A percentile compares a stretch with the other conserved stretches of the same genome.
Evolutionary conservation across 108 stramenopile species (phyloP).

Genomic region (Nannochloropsis granulata): DNA sequence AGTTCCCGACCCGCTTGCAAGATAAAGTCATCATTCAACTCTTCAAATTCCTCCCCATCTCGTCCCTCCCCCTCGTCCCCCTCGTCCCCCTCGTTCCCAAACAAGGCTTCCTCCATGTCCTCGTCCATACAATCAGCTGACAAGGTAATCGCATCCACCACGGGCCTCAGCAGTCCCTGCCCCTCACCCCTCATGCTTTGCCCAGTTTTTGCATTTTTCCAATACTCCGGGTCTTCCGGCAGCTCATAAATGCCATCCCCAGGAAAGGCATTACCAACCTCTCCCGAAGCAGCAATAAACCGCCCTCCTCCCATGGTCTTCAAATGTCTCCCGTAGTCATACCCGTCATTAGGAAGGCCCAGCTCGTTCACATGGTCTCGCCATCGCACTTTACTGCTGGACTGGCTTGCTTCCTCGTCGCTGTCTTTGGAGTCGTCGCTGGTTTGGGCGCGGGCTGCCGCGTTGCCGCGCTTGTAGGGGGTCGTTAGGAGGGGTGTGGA

Average conservation of each 20-base stretch:
- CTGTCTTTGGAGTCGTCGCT: too few species aligned
- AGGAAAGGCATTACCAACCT: background rate
- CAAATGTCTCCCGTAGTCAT: slow-evolving; percentile 71
- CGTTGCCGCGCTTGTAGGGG: background rate
- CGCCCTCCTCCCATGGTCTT: slow-evolving; percentile 46
- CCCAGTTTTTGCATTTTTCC: background rate
- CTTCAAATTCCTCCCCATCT: slow-evolving; percentile 48
- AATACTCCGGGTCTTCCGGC: background rate
- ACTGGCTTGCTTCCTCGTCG: background rate
- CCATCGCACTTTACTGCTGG: background rate
- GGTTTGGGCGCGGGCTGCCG: background rate
- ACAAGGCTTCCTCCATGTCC: slow-evolving; percentile 70
- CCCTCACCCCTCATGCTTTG: background rate
- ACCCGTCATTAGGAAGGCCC: slow-evolving; percentile 59
- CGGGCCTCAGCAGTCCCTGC: background rate
- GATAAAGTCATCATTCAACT: slow-evolving; percentile 87
- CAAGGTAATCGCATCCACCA: slow-evolving; percentile 58
- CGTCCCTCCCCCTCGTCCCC: slow-evolving; percentile 25
- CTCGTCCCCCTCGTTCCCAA: slow-evolving; percentile 55
- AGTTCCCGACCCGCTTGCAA: slow-evolving; percentile 55
- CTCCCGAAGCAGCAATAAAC: background rate
- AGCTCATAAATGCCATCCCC: background rate
- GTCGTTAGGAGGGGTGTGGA: too few species aligned
- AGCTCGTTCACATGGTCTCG: slow-evolving; percentile 33
- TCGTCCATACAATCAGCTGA: slow-evolving; percentile 81